phyloP scores from a whole-genome alignment of 2,329 filamentous ascomycete species.

The Paracorniculantispora psalliotae region DNA sequence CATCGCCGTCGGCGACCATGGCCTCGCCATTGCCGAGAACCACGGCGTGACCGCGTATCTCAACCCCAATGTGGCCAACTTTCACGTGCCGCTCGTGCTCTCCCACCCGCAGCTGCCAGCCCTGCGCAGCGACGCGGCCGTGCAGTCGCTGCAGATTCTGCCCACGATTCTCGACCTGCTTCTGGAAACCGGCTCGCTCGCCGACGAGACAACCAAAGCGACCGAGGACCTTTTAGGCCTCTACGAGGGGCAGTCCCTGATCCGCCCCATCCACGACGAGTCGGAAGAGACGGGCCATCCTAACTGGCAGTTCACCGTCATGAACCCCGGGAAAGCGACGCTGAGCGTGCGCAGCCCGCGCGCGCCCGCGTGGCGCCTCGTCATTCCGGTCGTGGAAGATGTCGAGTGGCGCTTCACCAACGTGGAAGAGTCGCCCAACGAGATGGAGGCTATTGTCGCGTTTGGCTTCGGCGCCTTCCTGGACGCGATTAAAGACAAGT shows the following conservation, averaged over 20 bases:
- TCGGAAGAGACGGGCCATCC: constrained; percentile 18
- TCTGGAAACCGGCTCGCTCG: constrained; percentile 27
- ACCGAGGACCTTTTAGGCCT: constrained; percentile 25
- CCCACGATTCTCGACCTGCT: constrained; percentile 32
- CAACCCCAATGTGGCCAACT: constrained; percentile 27
- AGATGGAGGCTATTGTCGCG: not conserved
- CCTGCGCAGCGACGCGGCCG: constrained; percentile 25
- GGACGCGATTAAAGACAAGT: not conserved
- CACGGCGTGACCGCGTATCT: constrained; percentile 26
- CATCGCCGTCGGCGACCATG: constrained; percentile 30
- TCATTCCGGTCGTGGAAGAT: constrained; percentile 21
- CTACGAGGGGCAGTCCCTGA: constrained; percentile 31
- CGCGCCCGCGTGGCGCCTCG: constrained; percentile 18
- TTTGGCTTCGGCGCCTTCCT: constrained; percentile 1
- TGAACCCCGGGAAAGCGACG: constrained; percentile 22
- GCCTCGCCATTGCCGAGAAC: constrained; percentile 28
- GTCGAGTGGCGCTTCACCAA: constrained; percentile 7
- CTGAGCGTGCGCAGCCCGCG: constrained; percentile 19
- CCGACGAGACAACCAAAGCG: constrained; percentile 20
- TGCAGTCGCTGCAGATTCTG: constrained; percentile 28
- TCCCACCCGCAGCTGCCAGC: constrained; percentile 29
- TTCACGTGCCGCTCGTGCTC: constrained; percentile 28
- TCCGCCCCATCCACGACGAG: constrained; percentile 22
- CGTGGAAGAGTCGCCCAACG: not conserved
- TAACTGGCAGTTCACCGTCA: constrained; percentile 23